Evolutionary conservation across 306 rosid species (phyloP).

Genomic region (Ziziphus jujuba): DNA sequence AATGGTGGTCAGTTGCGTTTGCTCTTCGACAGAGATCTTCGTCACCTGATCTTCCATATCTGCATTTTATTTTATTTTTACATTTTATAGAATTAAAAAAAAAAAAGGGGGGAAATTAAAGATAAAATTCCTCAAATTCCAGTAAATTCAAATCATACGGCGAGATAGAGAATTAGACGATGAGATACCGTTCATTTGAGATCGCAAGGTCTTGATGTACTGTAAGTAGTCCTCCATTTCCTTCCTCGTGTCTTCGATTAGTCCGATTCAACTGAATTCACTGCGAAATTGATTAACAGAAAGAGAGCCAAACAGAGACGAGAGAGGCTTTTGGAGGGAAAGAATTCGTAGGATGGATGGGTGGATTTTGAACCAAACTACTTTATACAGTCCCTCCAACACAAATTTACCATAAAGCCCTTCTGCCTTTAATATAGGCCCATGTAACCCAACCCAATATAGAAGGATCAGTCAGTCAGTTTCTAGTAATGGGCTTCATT

Average conservation of each 20-base stretch:
- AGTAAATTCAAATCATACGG: not conserved
- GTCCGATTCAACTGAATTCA: too few relatives aligned
- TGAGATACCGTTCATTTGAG: slow-evolving; percentile 74
- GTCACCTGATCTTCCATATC: slow-evolving; percentile 90
- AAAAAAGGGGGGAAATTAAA: not conserved
- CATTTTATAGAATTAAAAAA: not conserved
- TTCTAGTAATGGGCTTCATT: too few relatives aligned
- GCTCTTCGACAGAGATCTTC: slow-evolving; percentile 78
- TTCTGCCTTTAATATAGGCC: too few relatives aligned
- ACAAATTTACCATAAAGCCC: too few relatives aligned
- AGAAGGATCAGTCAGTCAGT: too few relatives aligned
- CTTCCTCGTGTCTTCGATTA: too few relatives aligned
- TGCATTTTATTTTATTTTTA: slow-evolving; percentile 10
- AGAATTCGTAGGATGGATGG: not conserved
- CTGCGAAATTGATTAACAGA: too few relatives aligned
- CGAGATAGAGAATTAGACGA: slow-evolving; percentile 8
- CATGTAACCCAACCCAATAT: too few relatives aligned
- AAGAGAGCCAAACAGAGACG: not conserved
- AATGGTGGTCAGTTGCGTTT: slow-evolving; percentile 57
- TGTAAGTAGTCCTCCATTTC: slow-evolving; percentile 85
- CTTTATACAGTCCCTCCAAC: too few relatives aligned
- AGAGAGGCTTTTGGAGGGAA: not conserved
- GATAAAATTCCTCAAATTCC: not conserved
- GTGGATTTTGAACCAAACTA: too few relatives aligned
- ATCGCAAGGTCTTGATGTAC: slow-evolving; percentile 77